Evolutionary conservation across 1,139 yeast species (phyloP).

Genomic region (Yamadazyma friedrichii): DNA sequence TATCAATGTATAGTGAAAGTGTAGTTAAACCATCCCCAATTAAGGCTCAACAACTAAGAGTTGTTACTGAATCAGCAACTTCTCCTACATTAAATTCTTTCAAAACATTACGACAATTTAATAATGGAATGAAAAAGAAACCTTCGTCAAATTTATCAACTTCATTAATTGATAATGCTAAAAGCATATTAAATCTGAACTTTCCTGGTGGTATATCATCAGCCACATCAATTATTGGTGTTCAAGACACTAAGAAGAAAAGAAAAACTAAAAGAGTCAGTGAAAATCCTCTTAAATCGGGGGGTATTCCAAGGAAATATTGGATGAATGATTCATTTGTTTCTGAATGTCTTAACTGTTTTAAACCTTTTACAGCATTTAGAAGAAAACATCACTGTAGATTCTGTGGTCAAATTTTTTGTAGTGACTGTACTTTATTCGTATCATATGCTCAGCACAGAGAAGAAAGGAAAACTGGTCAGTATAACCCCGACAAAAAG

Average conservation of each 20-base stretch:
- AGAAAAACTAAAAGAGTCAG: slow-evolving; percentile 37
- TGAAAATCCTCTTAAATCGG: slow-evolving; percentile 47
- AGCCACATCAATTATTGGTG: slow-evolving; percentile 27
- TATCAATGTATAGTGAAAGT: slow-evolving; percentile 27
- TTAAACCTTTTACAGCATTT: slow-evolving; percentile 70
- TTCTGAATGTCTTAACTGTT: slow-evolving; percentile 76
- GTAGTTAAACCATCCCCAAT: slow-evolving; percentile 32
- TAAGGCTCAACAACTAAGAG: slow-evolving; percentile 22
- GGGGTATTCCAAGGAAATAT: slow-evolving; percentile 62
- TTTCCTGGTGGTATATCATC: slow-evolving; percentile 31
- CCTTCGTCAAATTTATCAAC: slow-evolving; percentile 32
- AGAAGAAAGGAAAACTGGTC: slow-evolving; percentile 30
- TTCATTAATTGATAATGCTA: slow-evolving; percentile 40
- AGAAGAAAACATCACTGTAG: slow-evolving; percentile 93
- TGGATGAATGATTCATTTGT: slow-evolving; percentile 95
- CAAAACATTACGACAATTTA: slow-evolving; percentile 25
- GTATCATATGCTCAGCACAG: slow-evolving; percentile 73
- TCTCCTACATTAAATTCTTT: slow-evolving; percentile 47
- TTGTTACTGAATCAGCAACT: slow-evolving; percentile 3
- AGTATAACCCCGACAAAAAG: slow-evolving; percentile 26
- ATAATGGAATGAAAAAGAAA: slow-evolving; percentile 23
- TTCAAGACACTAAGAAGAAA: slow-evolving; percentile 20
- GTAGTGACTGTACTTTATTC: slow-evolving; percentile 80
- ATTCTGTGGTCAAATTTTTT: slow-evolving; percentile 93
- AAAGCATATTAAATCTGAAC: slow-evolving; percentile 31